Base-by-base conservation (phyloP, 2,329 filamentous ascomycete genomes). In the Botrytis squamosa region DNA sequence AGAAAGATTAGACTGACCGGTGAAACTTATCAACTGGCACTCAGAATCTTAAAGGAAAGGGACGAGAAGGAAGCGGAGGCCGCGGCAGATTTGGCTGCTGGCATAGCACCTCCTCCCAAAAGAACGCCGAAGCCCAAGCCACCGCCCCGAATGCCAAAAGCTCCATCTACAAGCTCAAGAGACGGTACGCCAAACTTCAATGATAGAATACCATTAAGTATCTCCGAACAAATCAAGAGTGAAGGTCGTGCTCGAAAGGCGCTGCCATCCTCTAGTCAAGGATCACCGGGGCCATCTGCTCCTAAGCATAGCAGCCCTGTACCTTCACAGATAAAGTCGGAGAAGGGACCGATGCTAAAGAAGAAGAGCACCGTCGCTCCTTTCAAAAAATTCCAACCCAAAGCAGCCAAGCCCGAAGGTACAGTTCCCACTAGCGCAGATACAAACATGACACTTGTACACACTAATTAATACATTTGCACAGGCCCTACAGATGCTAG, bases 191-290 rank as follows among this genome's bases (percentile, higher is more conserved):
- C 78, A 25, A 59, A 42, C 62, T 65, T 66, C 12, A 67, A 63
- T 44, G 75, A 77, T 38, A 74, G 44, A 36, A 73, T 76, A 14
- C 75, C 77, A 10, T 76, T 80, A 74, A 78, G 77, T 33, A 79
- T 80, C 42, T 78, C 79, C 12, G 80, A 81, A 68, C 78, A 79
- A 67, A 78, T 80, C 42, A 81, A 81, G 64, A 75, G 73, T 64
- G 79, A 80, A 72, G 78, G 78, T 18, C 79, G 79, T 36, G 72
- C 75, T 44, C 73, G 75, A 66, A 81, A 80, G 64, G 71, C 73
- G 36, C 78, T 60, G 75, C 70, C 40, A 73, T 76, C 9, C 73
- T 81, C 79, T 14, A 77, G 76, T 42, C 79, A 78, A 72, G 77
- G 75, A 14, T 78, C 78, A 38, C 78, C 79, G 20, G 78, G 70